Percentiles rank a stretch among this genome's conserved stretches.
phyloP scores from a whole-genome alignment of 495 filamentous ascomycete genomes.

The Xylaria acuta region DNA sequence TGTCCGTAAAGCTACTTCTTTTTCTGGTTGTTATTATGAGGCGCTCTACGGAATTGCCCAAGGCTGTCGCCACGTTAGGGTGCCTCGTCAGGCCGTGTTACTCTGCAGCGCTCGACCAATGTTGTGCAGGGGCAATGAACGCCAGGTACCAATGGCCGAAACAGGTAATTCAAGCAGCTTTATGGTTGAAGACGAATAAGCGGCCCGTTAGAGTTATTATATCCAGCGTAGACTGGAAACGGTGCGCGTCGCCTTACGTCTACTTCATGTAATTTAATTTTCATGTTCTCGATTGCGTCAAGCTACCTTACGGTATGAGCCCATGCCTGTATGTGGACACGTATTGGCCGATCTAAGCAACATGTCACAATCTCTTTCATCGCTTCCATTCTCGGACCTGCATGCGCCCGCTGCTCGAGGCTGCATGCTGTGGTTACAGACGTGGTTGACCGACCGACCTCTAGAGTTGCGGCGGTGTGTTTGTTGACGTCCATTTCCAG shows the following conservation, averaged over 20 bases:
- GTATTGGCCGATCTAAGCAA: not conserved
- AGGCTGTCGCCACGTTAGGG: not conserved
- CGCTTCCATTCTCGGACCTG: not conserved
- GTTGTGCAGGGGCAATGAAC: not conserved
- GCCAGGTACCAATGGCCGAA: not conserved
- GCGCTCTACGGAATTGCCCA: not conserved
- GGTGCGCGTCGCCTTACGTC: not conserved
- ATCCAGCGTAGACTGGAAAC: not conserved
- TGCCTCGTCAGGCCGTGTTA: not conserved
- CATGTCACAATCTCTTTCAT: not conserved
- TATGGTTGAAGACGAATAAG: not conserved
- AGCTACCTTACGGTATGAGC: not conserved
- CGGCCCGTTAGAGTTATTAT: not conserved
- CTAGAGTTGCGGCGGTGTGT: conserved; percentile 18
- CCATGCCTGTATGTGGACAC: not conserved
- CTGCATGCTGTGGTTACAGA: not conserved
- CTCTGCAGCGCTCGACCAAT: not conserved
- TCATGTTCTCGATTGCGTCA: not conserved
- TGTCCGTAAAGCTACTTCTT: not conserved
- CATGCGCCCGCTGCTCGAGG: not conserved
- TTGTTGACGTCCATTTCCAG: conserved; percentile 21
- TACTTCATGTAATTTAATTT: not conserved
- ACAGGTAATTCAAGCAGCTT: not conserved
- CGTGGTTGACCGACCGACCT: conserved; percentile 17
- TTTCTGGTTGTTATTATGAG: not conserved